Evolutionary conservation across 768 basidiomycete species (phyloP), one percentile per base, ranked within the genome.

Genomic region (Royoungia palumana): DNA sequence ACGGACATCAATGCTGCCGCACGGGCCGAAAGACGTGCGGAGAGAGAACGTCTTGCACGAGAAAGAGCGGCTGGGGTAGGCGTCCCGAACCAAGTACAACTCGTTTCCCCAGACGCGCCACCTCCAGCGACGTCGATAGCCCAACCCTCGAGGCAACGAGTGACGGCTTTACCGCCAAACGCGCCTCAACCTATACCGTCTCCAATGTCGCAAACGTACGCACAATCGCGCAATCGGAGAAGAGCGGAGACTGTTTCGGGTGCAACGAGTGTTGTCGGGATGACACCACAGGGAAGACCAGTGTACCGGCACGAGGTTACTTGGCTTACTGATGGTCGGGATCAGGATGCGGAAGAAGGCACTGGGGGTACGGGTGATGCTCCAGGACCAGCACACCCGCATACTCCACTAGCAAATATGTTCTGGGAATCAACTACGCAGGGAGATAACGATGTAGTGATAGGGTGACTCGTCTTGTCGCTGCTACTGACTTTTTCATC

Each of bases 21-120:
- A 35, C 57, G 66, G 12, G 54, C 59, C 21, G 73, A 75, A 46
- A 62, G 72, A 30, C 58, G 72, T 41, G 69, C 67, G 4, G 69
- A 72, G 48, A 69, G 73, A 34, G 73, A 74, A 41, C 64, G 63
- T 24, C 37, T 54, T 16, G 51, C 53, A 1, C 61, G 65, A 38
- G 66, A 67, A 46, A 53, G 66, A 24, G 65, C 53, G 4, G 40
- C 46, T 8, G 54, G 43, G 20, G 39, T 46, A 22, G 51, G 54
- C 16, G 35, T 50, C 3, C 35, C 57, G 20, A 40, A 47, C 34
- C 60, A 51, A 43, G 51, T 43, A 16, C 51, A 44, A 11, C 47
- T 57, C 19, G 40, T 44, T 2, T 28, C 59, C 8, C 55, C 53
- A 9, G 55, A 57, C 32, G 20, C 25, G 1, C 51, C 60, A 16